Percentiles rank a stretch among this genome's conserved stretches.
Evolutionary conservation across 2,329 filamentous ascomycete species (phyloP).

Genomic region (Botrytis tulipae): DNA sequence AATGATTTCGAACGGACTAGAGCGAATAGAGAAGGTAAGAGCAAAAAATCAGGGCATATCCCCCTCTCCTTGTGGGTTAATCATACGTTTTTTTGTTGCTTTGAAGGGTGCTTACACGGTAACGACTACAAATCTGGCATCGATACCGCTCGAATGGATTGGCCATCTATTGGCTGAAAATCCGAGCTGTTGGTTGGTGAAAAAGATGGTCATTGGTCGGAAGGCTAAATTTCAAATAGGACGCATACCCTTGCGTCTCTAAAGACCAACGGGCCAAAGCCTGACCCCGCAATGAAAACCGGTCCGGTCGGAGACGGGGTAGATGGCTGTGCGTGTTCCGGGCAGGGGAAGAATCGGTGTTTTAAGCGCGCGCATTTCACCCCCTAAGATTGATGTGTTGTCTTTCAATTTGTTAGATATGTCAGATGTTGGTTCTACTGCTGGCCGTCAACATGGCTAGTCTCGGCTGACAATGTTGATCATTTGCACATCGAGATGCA

Average conservation of each 20-base stretch:
- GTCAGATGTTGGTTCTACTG: conserved; percentile 10
- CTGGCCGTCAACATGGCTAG: not conserved
- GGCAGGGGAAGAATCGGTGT: not conserved
- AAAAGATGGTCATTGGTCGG: conserved; percentile 2
- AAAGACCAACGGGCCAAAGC: not conserved
- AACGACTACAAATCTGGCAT: not conserved
- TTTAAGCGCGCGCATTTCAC: conserved; percentile 13
- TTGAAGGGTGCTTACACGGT: not conserved
- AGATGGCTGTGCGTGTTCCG: conserved; percentile 1
- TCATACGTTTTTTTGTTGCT: conserved; percentile 4
- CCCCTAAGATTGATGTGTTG: conserved; percentile 9
- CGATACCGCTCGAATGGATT: conserved; percentile 4
- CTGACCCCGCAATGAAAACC: conserved; percentile 1
- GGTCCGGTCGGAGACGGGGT: not conserved
- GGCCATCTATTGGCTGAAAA: conserved; percentile 15
- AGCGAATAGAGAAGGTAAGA: not conserved
- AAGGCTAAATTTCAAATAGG: not conserved
- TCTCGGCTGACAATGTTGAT: not conserved
- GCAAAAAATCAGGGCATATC: not conserved
- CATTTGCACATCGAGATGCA: conserved; percentile 4
- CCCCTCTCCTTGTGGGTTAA: not conserved
- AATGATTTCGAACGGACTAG: not conserved
- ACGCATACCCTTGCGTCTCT: conserved; percentile 7
- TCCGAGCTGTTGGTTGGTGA: not conserved
- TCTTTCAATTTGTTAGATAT: not conserved